phyloP scores from a whole-genome alignment of 257 asterid species.

The Nicotiana undulata region DNA sequence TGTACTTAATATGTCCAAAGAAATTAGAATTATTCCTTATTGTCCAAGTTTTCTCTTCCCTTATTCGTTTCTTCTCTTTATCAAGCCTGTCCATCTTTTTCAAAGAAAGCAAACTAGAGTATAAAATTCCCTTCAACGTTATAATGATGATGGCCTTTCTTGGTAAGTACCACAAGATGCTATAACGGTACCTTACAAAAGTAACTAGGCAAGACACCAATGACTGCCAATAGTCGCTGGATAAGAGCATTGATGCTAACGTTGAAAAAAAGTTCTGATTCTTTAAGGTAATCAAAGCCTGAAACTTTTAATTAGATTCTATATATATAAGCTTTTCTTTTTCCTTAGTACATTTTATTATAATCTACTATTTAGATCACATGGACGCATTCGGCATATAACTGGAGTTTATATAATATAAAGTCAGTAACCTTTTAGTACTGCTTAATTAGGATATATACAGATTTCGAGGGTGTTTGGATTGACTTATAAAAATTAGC shows the following conservation, averaged over 20 bases:
- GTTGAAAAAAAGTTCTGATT: slow-evolving; percentile 2
- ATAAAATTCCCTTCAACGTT: background rate
- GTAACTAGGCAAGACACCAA: background rate
- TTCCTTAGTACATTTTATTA: background rate
- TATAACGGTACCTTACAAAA: slow-evolving; percentile 7
- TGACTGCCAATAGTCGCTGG: background rate
- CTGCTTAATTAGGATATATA: background rate
- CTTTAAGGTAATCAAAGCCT: slow-evolving; percentile 4
- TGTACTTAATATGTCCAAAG: background rate
- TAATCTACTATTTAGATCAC: background rate
- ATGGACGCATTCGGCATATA: background rate
- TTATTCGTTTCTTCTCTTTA: background rate
- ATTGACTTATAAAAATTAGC: too few relatives aligned
- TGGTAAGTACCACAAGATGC: slow-evolving; percentile 1
- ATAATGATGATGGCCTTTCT: slow-evolving; percentile 1
- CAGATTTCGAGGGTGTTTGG: too few relatives aligned
- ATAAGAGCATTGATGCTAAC: slow-evolving; percentile 5
- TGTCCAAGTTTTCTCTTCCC: background rate
- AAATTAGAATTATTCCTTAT: background rate
- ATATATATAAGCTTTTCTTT: background rate
- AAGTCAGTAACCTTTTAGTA: background rate
- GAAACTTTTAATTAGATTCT: background rate
- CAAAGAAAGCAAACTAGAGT: background rate
- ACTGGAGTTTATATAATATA: background rate
- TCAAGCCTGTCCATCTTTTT: background rate